Conservation (phyloP, 2,329 filamentous ascomycete genomes). For the Microdochium trichocladiopsis region DNA sequence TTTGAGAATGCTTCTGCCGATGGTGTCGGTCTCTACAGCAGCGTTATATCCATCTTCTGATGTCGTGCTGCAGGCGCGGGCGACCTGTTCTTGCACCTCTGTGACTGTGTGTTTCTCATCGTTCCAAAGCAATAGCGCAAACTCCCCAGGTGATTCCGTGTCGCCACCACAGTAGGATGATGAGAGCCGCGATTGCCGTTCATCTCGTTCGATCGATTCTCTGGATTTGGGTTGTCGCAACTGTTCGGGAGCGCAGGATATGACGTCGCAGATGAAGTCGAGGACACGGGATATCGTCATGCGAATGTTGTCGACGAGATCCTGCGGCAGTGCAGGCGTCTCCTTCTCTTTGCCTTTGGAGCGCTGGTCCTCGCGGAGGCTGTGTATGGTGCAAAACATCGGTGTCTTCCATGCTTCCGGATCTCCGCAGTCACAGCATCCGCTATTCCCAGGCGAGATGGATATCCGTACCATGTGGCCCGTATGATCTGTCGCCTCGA, state of each 20-base stretch:
- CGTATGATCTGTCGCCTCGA: slow-evolving; percentile 89
- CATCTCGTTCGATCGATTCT: slow-evolving; percentile 74
- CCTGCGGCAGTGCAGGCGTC: slow-evolving; percentile 57
- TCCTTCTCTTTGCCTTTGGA: slow-evolving; percentile 56
- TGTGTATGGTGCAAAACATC: slow-evolving; percentile 90
- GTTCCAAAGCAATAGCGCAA: slow-evolving; percentile 87
- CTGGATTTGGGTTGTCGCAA: slow-evolving; percentile 78
- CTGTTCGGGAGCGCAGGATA: slow-evolving; percentile 96
- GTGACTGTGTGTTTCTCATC: slow-evolving; percentile 96
- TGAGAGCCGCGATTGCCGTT: slow-evolving; percentile 68
- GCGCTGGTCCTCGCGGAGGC: slow-evolving; percentile 44
- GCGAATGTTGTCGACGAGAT: slow-evolving; percentile 69
- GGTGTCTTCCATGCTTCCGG: slow-evolving; percentile 87
- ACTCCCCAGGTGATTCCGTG: slow-evolving; percentile 63
- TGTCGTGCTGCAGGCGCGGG: slow-evolving; percentile 74
- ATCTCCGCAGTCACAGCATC: slow-evolving; percentile 96
- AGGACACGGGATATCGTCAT: slow-evolving; percentile 81
- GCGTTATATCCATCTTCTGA: slow-evolving; percentile 61
- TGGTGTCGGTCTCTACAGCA: slow-evolving; percentile 82
- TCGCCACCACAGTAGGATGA: slow-evolving; percentile 68
- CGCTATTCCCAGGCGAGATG: slow-evolving; percentile 83
- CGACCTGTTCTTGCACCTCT: slow-evolving; percentile 86
- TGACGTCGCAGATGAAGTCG: slow-evolving; percentile 96
- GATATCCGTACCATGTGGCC: slow-evolving; percentile 87
- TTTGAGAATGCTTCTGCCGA: slow-evolving; percentile 79